A percentile compares a stretch with the other conserved stretches of the same genome.
These are phyloP conservation scores for Phytophthora kernoviae DNA, from an alignment of 352 stramenopile genomes.

Conservation along the genomic window DNA sequence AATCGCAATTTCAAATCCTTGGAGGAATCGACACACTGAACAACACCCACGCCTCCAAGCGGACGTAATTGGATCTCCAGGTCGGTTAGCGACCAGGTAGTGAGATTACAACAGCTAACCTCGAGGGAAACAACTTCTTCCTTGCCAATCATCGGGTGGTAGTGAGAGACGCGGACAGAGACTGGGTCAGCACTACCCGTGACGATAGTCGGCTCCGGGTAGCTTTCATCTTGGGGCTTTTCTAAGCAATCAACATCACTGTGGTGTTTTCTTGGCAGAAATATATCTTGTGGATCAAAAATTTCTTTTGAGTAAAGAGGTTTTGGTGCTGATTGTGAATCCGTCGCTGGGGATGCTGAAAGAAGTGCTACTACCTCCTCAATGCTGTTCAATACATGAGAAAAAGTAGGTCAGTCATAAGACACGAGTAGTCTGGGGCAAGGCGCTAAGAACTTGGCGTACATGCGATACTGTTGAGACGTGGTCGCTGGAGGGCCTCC, in stretches of 20 bases:
- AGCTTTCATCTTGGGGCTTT: constrained; percentile 8
- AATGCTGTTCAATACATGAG: constrained; percentile 15
- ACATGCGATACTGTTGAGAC: constrained; percentile 36
- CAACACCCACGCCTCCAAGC: constrained; percentile 37
- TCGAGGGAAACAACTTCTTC: constrained; percentile 58
- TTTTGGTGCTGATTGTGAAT: neutral
- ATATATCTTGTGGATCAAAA: constrained; percentile 47
- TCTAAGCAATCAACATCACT: neutral
- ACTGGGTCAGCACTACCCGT: constrained; percentile 71
- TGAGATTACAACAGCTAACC: constrained; percentile 73
- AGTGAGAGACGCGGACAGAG: constrained; percentile 57
- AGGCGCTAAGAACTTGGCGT: constrained; percentile 13
- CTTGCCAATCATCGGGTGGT: constrained; percentile 43
- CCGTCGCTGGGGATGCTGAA: constrained; percentile 6
- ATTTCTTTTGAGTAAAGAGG: constrained; percentile 25
- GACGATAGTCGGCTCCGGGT: constrained; percentile 33
- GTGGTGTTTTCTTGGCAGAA: constrained; percentile 31
- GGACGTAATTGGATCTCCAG: constrained; percentile 70
- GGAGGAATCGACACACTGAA: constrained; percentile 54
- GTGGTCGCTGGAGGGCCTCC: constrained; percentile 14
- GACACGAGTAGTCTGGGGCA: neutral
- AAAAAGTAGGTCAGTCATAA: constrained; percentile 11
- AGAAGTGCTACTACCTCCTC: constrained; percentile 28
- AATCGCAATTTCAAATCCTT: constrained; percentile 67
- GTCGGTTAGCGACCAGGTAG: constrained; percentile 57